A percentile compares a stretch with the other conserved stretches of the same genome.
Conservation (phyloP, 345 rosid species). For the Kandelia obovata region DNA sequence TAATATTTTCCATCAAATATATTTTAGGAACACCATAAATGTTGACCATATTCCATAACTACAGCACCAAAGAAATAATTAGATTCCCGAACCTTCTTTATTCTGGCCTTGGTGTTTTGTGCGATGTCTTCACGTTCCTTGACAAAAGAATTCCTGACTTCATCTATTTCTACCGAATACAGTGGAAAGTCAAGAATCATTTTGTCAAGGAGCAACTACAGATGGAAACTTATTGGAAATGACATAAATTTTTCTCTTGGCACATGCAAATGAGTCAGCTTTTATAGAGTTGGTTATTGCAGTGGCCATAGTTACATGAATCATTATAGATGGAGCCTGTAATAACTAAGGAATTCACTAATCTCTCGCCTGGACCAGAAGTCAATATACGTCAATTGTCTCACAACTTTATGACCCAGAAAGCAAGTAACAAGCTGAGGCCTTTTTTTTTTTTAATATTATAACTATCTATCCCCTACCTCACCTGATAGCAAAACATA, state of each 20-base stretch:
- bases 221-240: no score
- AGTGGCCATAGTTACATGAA: background rate
- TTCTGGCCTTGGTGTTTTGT: no score
- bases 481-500: background rate
- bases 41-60: background rate
- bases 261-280: no score
- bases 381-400: background rate
- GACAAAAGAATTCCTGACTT: no score
- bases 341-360: background rate
- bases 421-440: no score
- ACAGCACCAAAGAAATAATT: background rate
- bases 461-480: background rate
- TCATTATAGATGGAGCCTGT: background rate
- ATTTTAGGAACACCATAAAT: background rate
- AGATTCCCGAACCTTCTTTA: background rate
- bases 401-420: background rate
- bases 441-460: no score
- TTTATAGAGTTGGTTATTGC: no score
- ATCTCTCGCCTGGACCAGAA: no score
- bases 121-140: no score
- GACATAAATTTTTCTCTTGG: no score
- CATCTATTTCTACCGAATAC: no score
- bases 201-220: no score
- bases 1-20: conserved; percentile 3
- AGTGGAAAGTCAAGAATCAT: background rate